A percentile compares a stretch with the other conserved stretches of the same genome.
Conservation (phyloP, 768 basidiomycete species). For the Phylloporus arenicola region DNA sequence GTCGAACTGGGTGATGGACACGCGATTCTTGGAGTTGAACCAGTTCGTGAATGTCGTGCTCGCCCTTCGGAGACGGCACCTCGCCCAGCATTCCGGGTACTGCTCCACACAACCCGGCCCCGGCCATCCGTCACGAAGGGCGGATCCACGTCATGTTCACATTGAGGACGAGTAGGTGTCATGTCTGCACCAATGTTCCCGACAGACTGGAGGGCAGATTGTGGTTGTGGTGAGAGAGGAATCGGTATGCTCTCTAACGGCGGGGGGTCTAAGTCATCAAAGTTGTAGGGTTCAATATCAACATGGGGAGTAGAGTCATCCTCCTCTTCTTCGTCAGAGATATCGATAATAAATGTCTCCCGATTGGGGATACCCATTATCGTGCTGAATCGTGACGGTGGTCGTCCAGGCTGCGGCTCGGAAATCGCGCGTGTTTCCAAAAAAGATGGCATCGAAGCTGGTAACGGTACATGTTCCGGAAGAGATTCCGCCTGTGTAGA, state of each 20-base stretch:
- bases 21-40: constrained; percentile 15
- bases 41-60: constrained; percentile 18
- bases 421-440: constrained; percentile 8
- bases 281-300: background rate
- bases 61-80: constrained; percentile 17
- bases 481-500: constrained; percentile 2
- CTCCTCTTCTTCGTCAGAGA: constrained; percentile 25
- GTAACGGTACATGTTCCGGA: background rate
- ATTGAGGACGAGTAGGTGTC: constrained; percentile 12
- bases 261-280: background rate
- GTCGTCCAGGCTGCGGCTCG: constrained; percentile 4
- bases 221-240: constrained; percentile 1
- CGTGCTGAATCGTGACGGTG: constrained; percentile 25
- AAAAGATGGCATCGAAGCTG: background rate
- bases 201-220: background rate
- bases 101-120: constrained; percentile 51
- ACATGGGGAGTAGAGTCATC: constrained; percentile 1
- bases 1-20: constrained; percentile 14
- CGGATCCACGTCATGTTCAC: constrained; percentile 37
- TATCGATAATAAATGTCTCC: constrained; percentile 29
- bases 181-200: constrained; percentile 2
- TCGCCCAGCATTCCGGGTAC: constrained; percentile 20
- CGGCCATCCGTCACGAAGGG: constrained; percentile 63
- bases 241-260: background rate
- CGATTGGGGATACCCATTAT: constrained; percentile 17